Evolutionary conservation across 768 basidiomycete species (phyloP).

Genomic region (Podaxis mareebaensis): DNA sequence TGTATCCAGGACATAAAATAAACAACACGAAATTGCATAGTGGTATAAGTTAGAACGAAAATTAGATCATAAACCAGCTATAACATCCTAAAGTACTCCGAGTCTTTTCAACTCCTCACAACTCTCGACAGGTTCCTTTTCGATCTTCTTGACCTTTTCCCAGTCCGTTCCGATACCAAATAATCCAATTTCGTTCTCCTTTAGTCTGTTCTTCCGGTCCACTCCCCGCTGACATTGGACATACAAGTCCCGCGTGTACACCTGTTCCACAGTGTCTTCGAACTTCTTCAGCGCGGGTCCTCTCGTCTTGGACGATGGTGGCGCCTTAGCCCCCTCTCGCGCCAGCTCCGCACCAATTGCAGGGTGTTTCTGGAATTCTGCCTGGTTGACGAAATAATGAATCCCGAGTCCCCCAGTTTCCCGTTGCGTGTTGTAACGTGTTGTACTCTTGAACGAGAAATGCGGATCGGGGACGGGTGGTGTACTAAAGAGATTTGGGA

Average conservation of each 20-base stretch:
- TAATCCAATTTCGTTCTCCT: constrained; percentile 79
- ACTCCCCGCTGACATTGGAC: constrained; percentile 68
- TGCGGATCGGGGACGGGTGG: constrained; percentile 73
- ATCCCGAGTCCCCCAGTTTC: constrained; percentile 71
- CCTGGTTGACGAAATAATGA: constrained; percentile 81
- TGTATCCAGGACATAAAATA: constrained; percentile 5
- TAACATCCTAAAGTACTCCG: constrained; percentile 44
- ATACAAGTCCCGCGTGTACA: constrained; percentile 72
- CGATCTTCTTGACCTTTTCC: constrained; percentile 80
- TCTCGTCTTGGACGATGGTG: constrained; percentile 37
- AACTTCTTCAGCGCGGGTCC: constrained; percentile 58
- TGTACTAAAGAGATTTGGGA: constrained; percentile 75
- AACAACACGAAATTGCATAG: constrained; percentile 6
- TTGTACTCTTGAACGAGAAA: constrained; percentile 66
- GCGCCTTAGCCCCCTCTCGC: constrained; percentile 42
- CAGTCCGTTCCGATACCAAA: constrained; percentile 93
- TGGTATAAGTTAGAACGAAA: constrained; percentile 12
- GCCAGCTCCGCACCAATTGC: constrained; percentile 72
- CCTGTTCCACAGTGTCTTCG: constrained; percentile 74
- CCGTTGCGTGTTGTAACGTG: constrained; percentile 69
- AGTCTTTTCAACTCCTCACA: constrained; percentile 77
- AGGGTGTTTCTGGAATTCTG: constrained; percentile 77
- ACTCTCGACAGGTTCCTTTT: constrained; percentile 65
- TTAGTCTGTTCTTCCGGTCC: constrained; percentile 66
- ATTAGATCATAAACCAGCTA: constrained; percentile 20